Evolutionary conservation across 2,329 filamentous ascomycete species (phyloP), one percentile per base, ranked within the genome.

Genomic region (Acrocalymma vagum): DNA sequence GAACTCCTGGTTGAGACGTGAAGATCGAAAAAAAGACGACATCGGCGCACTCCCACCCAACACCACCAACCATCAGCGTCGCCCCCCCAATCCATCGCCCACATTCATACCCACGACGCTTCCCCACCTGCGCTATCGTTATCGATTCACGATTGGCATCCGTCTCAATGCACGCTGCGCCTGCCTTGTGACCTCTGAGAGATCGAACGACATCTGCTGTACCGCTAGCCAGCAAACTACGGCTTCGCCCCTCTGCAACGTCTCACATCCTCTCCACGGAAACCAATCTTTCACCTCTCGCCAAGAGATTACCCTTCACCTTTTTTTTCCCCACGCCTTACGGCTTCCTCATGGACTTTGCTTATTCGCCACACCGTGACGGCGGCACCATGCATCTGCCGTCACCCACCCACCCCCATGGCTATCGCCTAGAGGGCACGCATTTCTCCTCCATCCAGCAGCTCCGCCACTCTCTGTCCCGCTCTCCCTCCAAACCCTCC

Each of bases 371-470:
- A 37, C 73, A 73, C 55, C 74, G 76, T 55, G 74, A 76, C 44
- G 87, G 88, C 66, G 89, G 89, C 62, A 93, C 89, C 44, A 79
- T 95, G 60, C 90, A 94, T 63, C 79, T 96, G 59, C 86, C 90
- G 52, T 96, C 92, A 48, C 92, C 93, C 43, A 93, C 88, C 9
- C 65, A 69, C 48, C 55, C 63, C 31, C 85, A 89, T 61, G 83
- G 84, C 48, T 88, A 90, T 68, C 86, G 88, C 71, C 87, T 93
- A 60, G 89, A 95, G 74, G 84, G 90, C 52, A 51, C 58, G 43
- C 59, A 66, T 45, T 86, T 88, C 48, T 85, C 88, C 34, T 86
- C 88, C 44, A 88, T 96, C 51, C 83, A 90, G 63, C 88, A 90
- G 60, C 78, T 96, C 43, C 83, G 92, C 53, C 88, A 90, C 57